These are phyloP conservation scores for Limtongia smithiae DNA, from an alignment of 805 yeast species.

Conservation along the genomic window DNA sequence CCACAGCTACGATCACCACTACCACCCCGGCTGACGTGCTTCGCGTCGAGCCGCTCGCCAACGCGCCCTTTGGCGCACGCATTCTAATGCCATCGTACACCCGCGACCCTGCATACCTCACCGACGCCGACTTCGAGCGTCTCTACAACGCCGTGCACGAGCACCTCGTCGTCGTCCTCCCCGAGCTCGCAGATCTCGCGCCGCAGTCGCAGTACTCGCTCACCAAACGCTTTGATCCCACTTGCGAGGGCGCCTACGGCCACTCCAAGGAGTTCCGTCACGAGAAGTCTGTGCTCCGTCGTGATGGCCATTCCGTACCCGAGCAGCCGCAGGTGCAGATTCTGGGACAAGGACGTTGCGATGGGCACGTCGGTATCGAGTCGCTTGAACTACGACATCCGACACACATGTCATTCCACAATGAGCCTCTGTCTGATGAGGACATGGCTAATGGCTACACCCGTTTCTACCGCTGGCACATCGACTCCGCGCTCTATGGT, in stretches of 20 bases:
- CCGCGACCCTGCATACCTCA: conserved; percentile 67
- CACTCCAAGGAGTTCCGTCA: conserved; percentile 78
- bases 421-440: conserved; percentile 57
- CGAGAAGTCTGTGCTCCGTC: conserved; percentile 62
- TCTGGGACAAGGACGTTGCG: conserved; percentile 69
- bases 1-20: conserved; percentile 17
- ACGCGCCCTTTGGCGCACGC: conserved; percentile 64
- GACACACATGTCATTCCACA: conserved; percentile 77
- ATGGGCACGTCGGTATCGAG: conserved; percentile 56
- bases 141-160: conserved; percentile 63
- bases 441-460: conserved; percentile 63
- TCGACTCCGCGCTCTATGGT: conserved; percentile 83
- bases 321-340: conserved; percentile 86
- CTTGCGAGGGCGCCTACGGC: conserved; percentile 68
- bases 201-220: conserved; percentile 74
- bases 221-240: conserved; percentile 76
- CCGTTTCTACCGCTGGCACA: conserved; percentile 90
- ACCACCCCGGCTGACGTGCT: conserved; percentile 14
- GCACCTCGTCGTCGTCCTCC: conserved; percentile 70
- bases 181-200: conserved; percentile 60
- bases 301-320: conserved; percentile 78
- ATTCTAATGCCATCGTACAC: conserved; percentile 63
- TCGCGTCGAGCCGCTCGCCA: conserved; percentile 46
- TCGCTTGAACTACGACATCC: conserved; percentile 71
- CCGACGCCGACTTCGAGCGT: conserved; percentile 58